phyloP scores from a whole-genome alignment of 352 stramenopile genomes.

The Phytophthora multivora region DNA sequence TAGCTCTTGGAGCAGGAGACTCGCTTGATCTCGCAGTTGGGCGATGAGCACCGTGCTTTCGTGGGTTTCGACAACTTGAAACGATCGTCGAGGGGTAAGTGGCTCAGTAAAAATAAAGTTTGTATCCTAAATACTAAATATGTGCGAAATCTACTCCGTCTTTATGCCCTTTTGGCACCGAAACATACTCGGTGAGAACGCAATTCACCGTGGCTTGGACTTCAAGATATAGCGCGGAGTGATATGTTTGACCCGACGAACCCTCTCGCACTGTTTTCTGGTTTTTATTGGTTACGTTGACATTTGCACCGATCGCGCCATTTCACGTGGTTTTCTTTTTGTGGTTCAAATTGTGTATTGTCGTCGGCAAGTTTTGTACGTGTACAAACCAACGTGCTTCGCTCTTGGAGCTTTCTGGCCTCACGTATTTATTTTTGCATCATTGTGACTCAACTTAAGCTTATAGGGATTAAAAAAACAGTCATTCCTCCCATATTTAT shows the following conservation, averaged over 20 bases:
- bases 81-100: not conserved
- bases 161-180: slow-evolving; percentile 64
- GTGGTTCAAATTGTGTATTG: slow-evolving; percentile 70
- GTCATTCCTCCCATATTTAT: slow-evolving; percentile 35
- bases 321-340: slow-evolving; percentile 76
- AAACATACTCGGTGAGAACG: slow-evolving; percentile 68
- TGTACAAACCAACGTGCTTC: slow-evolving; percentile 66
- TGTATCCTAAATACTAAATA: slow-evolving; percentile 6
- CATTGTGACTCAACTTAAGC: slow-evolving; percentile 70
- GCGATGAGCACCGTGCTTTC: slow-evolving; percentile 4
- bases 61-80: not conserved
- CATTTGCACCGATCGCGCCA: slow-evolving; percentile 83
- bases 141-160: too few species aligned
- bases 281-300: slow-evolving; percentile 76
- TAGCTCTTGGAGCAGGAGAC: not conserved
- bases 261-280: slow-evolving; percentile 59
- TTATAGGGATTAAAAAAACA: slow-evolving; percentile 80
- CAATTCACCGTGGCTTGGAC: slow-evolving; percentile 57
- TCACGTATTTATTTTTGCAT: slow-evolving; percentile 79
- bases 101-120: not conserved
- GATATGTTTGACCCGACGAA: slow-evolving; percentile 68
- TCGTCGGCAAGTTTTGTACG: slow-evolving; percentile 68
- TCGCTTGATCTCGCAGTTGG: not conserved
- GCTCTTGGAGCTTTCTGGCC: slow-evolving; percentile 78
- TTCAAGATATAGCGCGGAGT: slow-evolving; percentile 51